These are phyloP conservation scores for Fusarium pseudoanthophilum DNA, from an alignment of 2,329 filamentous ascomycete species.

Conservation along the genomic window DNA sequence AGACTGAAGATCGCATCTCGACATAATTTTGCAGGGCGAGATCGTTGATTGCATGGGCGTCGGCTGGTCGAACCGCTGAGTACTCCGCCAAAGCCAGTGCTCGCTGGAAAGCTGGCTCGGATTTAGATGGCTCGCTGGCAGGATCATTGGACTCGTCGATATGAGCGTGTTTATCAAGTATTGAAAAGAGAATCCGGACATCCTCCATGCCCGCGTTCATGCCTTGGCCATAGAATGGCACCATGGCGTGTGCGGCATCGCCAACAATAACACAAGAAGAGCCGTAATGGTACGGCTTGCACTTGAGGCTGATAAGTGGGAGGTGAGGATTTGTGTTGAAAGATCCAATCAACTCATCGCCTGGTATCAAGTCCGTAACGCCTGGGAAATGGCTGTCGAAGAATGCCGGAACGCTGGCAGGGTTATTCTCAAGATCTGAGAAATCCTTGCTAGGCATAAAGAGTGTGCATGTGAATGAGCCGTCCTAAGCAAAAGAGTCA, in stretches of 20 bases:
- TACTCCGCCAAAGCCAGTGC: constrained; percentile 78
- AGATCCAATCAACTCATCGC: constrained; percentile 74
- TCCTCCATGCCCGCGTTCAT: constrained; percentile 98
- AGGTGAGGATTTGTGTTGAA: constrained; percentile 88
- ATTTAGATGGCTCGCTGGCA: constrained; percentile 47
- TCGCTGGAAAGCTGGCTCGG: constrained; percentile 65
- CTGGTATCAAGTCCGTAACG: constrained; percentile 77
- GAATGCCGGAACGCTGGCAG: constrained; percentile 71
- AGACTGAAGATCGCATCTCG: constrained; percentile 91
- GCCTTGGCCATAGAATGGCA: constrained; percentile 97
- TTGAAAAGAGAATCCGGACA: constrained; percentile 85
- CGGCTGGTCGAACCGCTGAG: constrained; percentile 75
- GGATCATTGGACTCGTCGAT: constrained; percentile 58
- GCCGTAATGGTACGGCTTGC: constrained; percentile 84
- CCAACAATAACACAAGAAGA: constrained; percentile 86
- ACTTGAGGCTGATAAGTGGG: constrained; percentile 93
- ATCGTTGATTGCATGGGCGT: constrained; percentile 91
- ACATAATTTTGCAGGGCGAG: constrained; percentile 90
- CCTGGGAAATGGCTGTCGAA: constrained; percentile 90
- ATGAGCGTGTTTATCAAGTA: constrained; percentile 75
- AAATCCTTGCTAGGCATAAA: constrained; percentile 83
- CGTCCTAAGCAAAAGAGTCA: constrained; percentile 66
- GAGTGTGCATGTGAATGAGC: constrained; percentile 93
- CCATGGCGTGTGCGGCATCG: constrained; percentile 96
- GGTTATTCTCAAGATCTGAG: constrained; percentile 70